Conservation (phyloP, 2,329 filamentous ascomycete species). For the Clarireedia homoeocarpa region DNA sequence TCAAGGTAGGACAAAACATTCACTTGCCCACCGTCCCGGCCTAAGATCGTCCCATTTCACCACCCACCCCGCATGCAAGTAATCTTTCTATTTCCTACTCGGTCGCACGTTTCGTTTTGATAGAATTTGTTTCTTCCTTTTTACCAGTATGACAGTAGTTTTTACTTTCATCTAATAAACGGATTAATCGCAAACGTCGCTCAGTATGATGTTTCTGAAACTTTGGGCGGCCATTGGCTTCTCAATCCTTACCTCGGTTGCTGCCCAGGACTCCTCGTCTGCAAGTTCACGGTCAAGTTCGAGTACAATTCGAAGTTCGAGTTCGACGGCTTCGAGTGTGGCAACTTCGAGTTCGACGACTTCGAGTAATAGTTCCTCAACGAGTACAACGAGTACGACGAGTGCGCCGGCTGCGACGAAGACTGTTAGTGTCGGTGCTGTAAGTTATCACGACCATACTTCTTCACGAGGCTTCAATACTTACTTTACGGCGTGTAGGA, state of each 20-base stretch:
- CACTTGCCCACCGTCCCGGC: not conserved
- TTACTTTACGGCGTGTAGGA: slow-evolving; percentile 13
- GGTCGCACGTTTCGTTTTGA: not conserved
- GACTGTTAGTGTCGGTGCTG: slow-evolving; percentile 27
- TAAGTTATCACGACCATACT: slow-evolving; percentile 16
- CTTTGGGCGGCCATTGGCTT: not conserved
- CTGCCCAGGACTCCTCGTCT: not conserved
- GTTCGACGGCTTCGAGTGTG: not conserved
- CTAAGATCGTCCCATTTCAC: not conserved
- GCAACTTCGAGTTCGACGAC: not conserved
- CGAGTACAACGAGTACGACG: not conserved
- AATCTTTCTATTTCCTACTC: not conserved
- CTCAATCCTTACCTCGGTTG: not conserved
- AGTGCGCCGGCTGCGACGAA: slow-evolving; percentile 19
- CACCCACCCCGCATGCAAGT: slow-evolving; percentile 6
- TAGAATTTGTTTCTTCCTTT: not conserved
- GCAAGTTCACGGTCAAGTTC: not conserved
- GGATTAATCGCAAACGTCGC: not conserved
- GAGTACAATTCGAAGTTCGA: not conserved
- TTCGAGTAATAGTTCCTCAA: not conserved
- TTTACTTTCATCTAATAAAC: not conserved
- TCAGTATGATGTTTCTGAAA: slow-evolving; percentile 1
- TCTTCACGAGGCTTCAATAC: slow-evolving; percentile 1
- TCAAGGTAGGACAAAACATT: not conserved
- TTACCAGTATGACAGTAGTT: not conserved